These are phyloP conservation scores for Tuber calosporum DNA, from an alignment of 495 filamentous ascomycete genomes.

Conservation along the genomic window DNA sequence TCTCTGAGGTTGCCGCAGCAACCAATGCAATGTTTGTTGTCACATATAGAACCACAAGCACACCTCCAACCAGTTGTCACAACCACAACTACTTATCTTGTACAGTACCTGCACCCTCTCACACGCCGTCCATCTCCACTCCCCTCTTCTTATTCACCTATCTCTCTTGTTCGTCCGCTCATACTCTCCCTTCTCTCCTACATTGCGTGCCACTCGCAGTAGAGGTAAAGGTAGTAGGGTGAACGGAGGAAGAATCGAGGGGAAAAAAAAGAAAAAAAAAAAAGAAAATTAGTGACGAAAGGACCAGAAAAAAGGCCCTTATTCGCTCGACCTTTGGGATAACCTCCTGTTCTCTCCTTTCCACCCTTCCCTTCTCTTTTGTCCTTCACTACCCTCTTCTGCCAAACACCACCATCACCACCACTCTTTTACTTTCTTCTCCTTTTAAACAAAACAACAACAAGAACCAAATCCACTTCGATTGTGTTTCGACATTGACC, in stretches of 20 bases:
- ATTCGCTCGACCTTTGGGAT: conserved; percentile 36
- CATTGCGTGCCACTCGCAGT: conserved; percentile 30
- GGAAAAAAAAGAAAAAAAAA: neutral
- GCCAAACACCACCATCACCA: neutral
- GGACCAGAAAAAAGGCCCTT: conserved; percentile 27
- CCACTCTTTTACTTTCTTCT: neutral
- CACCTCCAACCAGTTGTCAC: conserved; percentile 15
- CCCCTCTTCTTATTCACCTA: conserved; percentile 33
- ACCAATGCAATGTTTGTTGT: conserved; percentile 36
- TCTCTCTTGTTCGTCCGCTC: conserved; percentile 10
- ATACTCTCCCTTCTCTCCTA: conserved; percentile 13
- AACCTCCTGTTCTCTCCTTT: conserved; percentile 18
- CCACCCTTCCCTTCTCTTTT: conserved; percentile 5
- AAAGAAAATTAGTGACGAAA: neutral
- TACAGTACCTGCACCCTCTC: conserved; percentile 34
- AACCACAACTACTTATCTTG: conserved; percentile 7
- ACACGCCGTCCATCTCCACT: conserved; percentile 28
- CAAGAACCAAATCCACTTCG: neutral
- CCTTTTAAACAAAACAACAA: neutral
- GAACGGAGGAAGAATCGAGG: neutral
- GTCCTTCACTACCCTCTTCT: conserved; percentile 18
- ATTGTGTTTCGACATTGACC: neutral
- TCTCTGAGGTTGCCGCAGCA: conserved; percentile 25
- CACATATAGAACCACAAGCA: conserved; percentile 23
- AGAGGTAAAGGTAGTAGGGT: conserved; percentile 12